Evolutionary conservation across 2,329 filamentous ascomycete genomes (phyloP).

Genomic region (Alternaria incomplexa): DNA sequence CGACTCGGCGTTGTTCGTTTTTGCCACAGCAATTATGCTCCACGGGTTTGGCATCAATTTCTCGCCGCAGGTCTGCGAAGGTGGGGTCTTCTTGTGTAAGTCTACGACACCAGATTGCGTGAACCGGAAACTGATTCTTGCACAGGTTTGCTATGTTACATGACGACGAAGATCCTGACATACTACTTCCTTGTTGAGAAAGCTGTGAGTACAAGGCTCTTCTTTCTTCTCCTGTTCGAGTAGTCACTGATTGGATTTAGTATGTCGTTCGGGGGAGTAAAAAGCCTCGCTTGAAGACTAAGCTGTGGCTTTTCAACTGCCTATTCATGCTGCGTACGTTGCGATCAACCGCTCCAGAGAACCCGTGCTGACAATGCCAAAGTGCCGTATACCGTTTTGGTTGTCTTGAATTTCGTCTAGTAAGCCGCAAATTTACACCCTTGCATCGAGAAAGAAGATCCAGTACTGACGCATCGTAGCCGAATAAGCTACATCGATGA

Average conservation of each 20-base stretch:
- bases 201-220: constrained; percentile 53
- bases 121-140: not conserved
- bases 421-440: constrained; percentile 42
- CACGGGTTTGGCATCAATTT: constrained; percentile 64
- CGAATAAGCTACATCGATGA: constrained; percentile 62
- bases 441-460: not conserved
- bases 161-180: constrained; percentile 70
- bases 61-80: constrained; percentile 59
- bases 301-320: constrained; percentile 67
- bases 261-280: constrained; percentile 63
- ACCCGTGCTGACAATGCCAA: constrained; percentile 6
- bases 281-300: constrained; percentile 62
- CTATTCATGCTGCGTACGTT: constrained; percentile 60
- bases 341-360: not conserved
- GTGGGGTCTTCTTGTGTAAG: constrained; percentile 64
- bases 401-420: constrained; percentile 67
- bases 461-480: constrained; percentile 39
- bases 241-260: constrained; percentile 34
- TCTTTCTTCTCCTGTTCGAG: not conserved
- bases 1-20: constrained; percentile 67
- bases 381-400: constrained; percentile 50
- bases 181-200: constrained; percentile 71
- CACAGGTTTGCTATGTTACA: constrained; percentile 62
- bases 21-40: constrained; percentile 63
- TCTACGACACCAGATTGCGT: not conserved